Base-by-base conservation (phyloP, 2,329 filamentous ascomycete genomes). In the Xylariaceae sp. region DNA sequence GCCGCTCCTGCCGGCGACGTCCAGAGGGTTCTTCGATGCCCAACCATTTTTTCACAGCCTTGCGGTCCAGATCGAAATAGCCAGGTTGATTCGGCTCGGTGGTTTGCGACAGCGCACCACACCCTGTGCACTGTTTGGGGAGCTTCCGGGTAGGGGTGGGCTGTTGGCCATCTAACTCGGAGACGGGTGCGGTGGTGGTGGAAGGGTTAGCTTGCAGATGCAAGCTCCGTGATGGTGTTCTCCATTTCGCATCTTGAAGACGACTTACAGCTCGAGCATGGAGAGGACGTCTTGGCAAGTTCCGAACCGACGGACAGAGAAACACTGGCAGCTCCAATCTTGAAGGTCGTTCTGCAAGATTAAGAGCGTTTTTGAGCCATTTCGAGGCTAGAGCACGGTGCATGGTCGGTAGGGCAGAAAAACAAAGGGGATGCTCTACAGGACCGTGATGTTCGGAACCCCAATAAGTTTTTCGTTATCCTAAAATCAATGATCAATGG, bases 71-170 rank as follows among this genome's bases (percentile, higher is more conserved):
- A 41, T 74, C 66, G 54, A 71, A 83, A 57, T 74, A 81, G 3
- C 76, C 76, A 5, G 81, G 64, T 43, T 72, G 63, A 18, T 70
- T 58, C 1, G 71, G 59, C 13, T 73, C 59, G 0, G 57, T 56
- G 0, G 70, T 77, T 56, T 85, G 81, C 31, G 76, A 68, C 50
- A 81, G 68, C 11, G 80, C 79, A 31, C 81, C 81, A 54, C 81
- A 85, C 24, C 81, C 81, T 9, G 69, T 68, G 50, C 81, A 85
- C 47, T 73, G 75, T 9, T 68, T 51, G 0, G 81, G 79, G 2
- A 83, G 62, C 13, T 50, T 48, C 31, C 47, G 40, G 21, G 34
- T 35, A n/a, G 50, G 42, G 12, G n/a, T 9, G 18, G 27, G 15
- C 23, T 35, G 13, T 15, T n/a, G n/a, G 15, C 11, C n/a, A 21